Base-by-base conservation (phyloP, 1,284 basidiomycete genomes). In the Calocybe gambosa region DNA sequence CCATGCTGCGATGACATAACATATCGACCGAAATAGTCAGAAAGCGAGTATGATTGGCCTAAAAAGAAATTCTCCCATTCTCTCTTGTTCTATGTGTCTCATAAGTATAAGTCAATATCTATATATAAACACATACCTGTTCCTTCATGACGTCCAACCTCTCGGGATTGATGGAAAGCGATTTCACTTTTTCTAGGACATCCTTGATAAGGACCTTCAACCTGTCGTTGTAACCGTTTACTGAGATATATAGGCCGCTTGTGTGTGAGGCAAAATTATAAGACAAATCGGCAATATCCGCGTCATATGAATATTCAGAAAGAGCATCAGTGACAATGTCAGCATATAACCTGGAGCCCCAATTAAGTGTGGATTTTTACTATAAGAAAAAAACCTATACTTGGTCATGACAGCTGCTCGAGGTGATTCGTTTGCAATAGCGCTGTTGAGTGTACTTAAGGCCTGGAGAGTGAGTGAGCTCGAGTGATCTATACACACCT, bases 211-310 rank as follows among this genome's bases (percentile, higher is more conserved):
- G 76, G 0, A 89, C 78, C 5, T 80, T 70, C 31, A 99, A 73
- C 68, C 97, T 98, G 69, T 99, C 94, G 61, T 95, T 96, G 70
- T 97, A 99, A 1, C 96, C 96, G 42, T 76, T 78, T 39, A 93
- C 70, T 7, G 75, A 73, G 25, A 97, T 64, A 39, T 74, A 78
- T 33, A 98, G 64, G 1, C 89, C 87, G 23, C 85, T 82, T 5
- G 74, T 73, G 52, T 84, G 77, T 23, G 77, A 73, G 28, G 78
- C 71, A 55, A 96, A 76, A 55, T 71, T 75, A 68, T 96, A 99
- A 10, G 73, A 72, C 39, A 99, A 74, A 12, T 93, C 93, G 23
- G 94, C 96, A 15, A 99, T 76, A 43, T 90, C 86, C 6, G 96
- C 96, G 58, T 94, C 89, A 63, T 99, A 99, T 0, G 90, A 77